Base-by-base conservation (phyloP, 2,329 filamentous ascomycete genomes). In the Taxawa tesnikishii region DNA sequence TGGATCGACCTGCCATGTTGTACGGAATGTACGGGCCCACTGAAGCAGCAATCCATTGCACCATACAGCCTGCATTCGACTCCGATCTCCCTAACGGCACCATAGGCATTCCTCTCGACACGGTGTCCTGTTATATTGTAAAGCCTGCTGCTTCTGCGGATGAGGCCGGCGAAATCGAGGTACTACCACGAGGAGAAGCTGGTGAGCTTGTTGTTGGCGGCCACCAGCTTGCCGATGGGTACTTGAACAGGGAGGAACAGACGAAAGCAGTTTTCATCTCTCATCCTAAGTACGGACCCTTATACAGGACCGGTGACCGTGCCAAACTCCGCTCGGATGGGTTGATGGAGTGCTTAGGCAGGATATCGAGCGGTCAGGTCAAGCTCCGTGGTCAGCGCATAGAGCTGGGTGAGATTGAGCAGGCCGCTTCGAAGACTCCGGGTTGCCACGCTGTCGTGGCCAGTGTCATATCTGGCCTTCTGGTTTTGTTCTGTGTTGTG, bases 21-120 rank as follows among this genome's bases (percentile, higher is more conserved):
- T 87, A 83, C 70, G 87, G 78, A 19, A 93, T 94, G 84, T 94
- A 94, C 49, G 87, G 87, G 0, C 87, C 87, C 2, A 94, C 87
- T 0, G 87, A 94, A 58, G 83, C 83, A 6, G 75, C 85, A 0
- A 93, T 94, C 36, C 87, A 94, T 51, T 94, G 83, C 50, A 92
- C 83, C 1, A 56, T 90, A 4, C 77, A 83, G 41, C 62, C 76
- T 0, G 59, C 63, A 0, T 77, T 92, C 44, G 49, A 58, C 5
- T 60, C 65, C 4, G 52, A 55, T 13, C 71, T 70, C 6, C 64
- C 71, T 3, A 71, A 75, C 4, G 69, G 72, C 3, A 79, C 75
- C 29, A 90, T 94, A 41, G 87, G 87, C 0, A 52, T 73, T 5
- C 84, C 85, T 0, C 65, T 94, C 2, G 73, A 82, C 31, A 88